These are phyloP conservation scores for Suhomyces maxii DNA, from an alignment of 1,139 yeast species.

Conservation along the genomic window DNA sequence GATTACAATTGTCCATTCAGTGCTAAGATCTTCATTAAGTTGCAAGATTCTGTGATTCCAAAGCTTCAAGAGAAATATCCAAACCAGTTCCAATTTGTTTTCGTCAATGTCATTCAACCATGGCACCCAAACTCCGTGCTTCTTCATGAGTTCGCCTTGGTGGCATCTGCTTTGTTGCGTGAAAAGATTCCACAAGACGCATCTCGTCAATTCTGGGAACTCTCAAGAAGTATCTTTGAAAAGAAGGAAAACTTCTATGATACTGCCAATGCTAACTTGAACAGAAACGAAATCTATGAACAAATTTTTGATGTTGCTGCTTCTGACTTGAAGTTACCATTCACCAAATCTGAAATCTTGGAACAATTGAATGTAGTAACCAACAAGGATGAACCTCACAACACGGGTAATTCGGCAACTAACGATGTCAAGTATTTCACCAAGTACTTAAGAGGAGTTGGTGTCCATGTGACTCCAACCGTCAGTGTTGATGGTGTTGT, in stretches of 20 bases:
- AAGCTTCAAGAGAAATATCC: slow-evolving; percentile 47
- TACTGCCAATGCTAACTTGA: slow-evolving; percentile 51
- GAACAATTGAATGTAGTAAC: slow-evolving; percentile 30
- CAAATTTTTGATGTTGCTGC: slow-evolving; percentile 55
- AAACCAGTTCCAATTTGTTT: slow-evolving; percentile 54
- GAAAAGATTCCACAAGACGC: slow-evolving; percentile 24
- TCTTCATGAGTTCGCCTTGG: slow-evolving; percentile 72
- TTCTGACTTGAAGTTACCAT: slow-evolving; percentile 32
- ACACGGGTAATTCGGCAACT: slow-evolving; percentile 60
- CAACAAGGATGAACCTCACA: slow-evolving; percentile 33
- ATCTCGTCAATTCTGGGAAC: slow-evolving; percentile 57
- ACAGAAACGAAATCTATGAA: slow-evolving; percentile 58
- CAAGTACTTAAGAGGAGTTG: slow-evolving; percentile 70
- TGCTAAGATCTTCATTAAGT: slow-evolving; percentile 59
- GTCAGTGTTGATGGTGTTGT: slow-evolving; percentile 69
- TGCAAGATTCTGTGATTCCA: slow-evolving; percentile 57
- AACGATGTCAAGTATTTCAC: slow-evolving; percentile 73
- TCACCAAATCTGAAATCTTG: slow-evolving; percentile 40
- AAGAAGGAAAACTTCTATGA: slow-evolving; percentile 61
- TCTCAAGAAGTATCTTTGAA: slow-evolving; percentile 55
- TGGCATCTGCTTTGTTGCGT: slow-evolving; percentile 61
- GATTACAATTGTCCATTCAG: slow-evolving; percentile 83
- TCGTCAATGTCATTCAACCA: slow-evolving; percentile 74
- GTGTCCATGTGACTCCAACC: slow-evolving; percentile 86
- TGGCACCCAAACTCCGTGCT: slow-evolving; percentile 79